A percentile compares a stretch with the other conserved stretches of the same genome.
Conservation (phyloP, 352 stramenopile species). For the Stephanocyclus meneghinianus region DNA sequence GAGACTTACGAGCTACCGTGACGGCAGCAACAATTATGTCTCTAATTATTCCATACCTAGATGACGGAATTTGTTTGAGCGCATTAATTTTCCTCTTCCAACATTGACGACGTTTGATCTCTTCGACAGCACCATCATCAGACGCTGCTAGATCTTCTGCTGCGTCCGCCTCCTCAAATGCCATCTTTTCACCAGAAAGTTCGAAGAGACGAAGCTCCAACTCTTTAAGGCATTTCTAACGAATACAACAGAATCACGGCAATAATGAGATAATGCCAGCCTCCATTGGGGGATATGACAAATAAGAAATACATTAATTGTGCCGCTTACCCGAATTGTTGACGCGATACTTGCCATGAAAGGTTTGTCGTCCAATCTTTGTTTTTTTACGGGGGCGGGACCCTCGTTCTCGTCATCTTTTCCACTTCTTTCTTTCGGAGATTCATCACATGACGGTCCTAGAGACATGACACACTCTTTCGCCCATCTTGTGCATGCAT, state of each 20-base stretch:
- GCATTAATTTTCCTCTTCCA: constrained; percentile 79
- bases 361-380: constrained; percentile 22
- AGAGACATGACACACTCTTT: constrained; percentile 42
- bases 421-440: not conserved
- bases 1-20: constrained; percentile 72
- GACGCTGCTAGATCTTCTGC: constrained; percentile 65
- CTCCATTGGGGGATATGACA: not conserved
- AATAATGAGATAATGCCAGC: not conserved
- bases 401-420: not conserved
- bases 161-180: constrained; percentile 64
- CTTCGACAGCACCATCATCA: constrained; percentile 51
- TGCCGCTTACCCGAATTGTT: constrained; percentile 36
- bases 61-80: constrained; percentile 54
- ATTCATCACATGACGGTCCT: constrained; percentile 35
- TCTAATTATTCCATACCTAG: constrained; percentile 59
- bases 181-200: constrained; percentile 63
- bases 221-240: constrained; percentile 20
- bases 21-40: constrained; percentile 73
- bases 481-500: constrained; percentile 62
- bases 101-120: constrained; percentile 46
- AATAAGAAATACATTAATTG: not conserved
- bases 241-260: not conserved
- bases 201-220: constrained; percentile 44
- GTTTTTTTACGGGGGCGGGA: constrained; percentile 28
- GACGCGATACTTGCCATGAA: constrained; percentile 31